These are phyloP conservation scores for Aspergillus cejpii DNA, from an alignment of 2,329 filamentous ascomycete species.

Conservation along the genomic window DNA sequence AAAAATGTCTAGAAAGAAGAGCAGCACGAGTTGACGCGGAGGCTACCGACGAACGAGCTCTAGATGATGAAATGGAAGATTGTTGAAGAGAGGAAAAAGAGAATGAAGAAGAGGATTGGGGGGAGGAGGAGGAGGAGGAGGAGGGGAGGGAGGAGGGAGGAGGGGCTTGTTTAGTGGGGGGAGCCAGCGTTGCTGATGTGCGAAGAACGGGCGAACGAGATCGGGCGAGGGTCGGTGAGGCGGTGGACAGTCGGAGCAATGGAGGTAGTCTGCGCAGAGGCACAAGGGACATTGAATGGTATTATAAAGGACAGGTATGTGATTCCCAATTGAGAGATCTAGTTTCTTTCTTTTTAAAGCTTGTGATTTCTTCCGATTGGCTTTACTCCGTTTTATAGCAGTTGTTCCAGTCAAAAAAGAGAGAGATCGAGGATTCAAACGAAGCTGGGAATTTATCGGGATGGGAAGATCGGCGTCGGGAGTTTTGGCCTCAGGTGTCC, in stretches of 20 bases:
- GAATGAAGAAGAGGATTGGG: constrained; percentile 12
- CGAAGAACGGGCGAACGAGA: constrained; percentile 24
- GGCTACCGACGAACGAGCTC: constrained; percentile 17
- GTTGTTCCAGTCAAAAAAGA: not conserved
- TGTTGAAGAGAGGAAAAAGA: constrained; percentile 22
- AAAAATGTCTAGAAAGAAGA: constrained; percentile 46
- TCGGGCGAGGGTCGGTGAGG: constrained; percentile 23
- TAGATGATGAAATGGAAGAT: constrained; percentile 12
- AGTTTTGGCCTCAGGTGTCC: constrained; percentile 5
- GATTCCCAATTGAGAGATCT: not conserved
- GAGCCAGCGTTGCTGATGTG: constrained; percentile 38
- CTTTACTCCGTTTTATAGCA: not conserved
- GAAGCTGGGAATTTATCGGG: constrained; percentile 8
- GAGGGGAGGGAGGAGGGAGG: constrained; percentile 23
- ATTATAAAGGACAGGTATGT: constrained; percentile 2
- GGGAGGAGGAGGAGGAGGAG: constrained; percentile 10
- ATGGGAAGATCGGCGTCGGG: constrained; percentile 12
- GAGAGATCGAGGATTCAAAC: too few relatives aligned
- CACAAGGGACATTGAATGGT: constrained; percentile 9
- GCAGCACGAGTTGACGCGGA: constrained; percentile 33
- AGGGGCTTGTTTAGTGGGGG: constrained; percentile 35
- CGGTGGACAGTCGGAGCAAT: constrained; percentile 35
- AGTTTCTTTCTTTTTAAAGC: not conserved
- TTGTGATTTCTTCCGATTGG: not conserved
- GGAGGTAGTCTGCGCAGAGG: constrained; percentile 13